Conservation (phyloP, 2,329 filamentous ascomycete species). For the Arthroderma sp. region DNA sequence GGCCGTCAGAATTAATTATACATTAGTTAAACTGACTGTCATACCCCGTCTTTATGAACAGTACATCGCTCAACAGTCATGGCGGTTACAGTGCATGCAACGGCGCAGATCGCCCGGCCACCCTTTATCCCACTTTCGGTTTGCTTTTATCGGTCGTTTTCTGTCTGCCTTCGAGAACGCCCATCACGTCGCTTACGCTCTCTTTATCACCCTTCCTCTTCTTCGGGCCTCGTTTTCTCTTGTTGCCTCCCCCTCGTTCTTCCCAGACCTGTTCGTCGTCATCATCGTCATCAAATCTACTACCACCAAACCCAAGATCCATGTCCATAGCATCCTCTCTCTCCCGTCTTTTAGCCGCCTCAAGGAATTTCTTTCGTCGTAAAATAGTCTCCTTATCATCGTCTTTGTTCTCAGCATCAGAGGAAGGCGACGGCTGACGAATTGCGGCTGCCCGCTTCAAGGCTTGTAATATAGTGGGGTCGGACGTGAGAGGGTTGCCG, state of each 20-base stretch:
- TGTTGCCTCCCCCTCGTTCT: conserved; percentile 23
- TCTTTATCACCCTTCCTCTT: conserved; percentile 44
- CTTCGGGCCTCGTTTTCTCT: conserved; percentile 42
- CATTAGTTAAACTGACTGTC: too few species aligned
- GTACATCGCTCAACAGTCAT: too few species aligned
- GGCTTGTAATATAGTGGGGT: conserved; percentile 69
- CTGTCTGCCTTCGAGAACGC: conserved; percentile 56
- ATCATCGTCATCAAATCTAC: conserved; percentile 74
- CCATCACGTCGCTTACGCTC: conserved; percentile 65
- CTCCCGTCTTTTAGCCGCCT: conserved; percentile 41
- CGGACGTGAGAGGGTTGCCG: conserved; percentile 41
- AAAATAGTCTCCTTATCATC: conserved; percentile 51
- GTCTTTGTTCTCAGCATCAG: conserved; percentile 32
- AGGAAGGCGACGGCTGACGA: conserved; percentile 32
- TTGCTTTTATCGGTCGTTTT: conserved; percentile 15
- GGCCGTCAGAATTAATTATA: too few species aligned
- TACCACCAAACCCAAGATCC: conserved; percentile 87
- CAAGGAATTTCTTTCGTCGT: conserved; percentile 60
- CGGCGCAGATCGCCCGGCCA: too few species aligned
- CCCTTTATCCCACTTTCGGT: too few species aligned
- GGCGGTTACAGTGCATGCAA: too few species aligned
- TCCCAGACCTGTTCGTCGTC: conserved; percentile 58
- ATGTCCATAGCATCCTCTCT: conserved; percentile 80
- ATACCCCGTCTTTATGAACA: too few species aligned
- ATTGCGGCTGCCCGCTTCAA: conserved; percentile 70